A percentile compares a stretch with the other conserved stretches of the same genome.
Evolutionary conservation across 768 basidiomycete species (phyloP).

Genomic region (Hypsizygus marmoreus): DNA sequence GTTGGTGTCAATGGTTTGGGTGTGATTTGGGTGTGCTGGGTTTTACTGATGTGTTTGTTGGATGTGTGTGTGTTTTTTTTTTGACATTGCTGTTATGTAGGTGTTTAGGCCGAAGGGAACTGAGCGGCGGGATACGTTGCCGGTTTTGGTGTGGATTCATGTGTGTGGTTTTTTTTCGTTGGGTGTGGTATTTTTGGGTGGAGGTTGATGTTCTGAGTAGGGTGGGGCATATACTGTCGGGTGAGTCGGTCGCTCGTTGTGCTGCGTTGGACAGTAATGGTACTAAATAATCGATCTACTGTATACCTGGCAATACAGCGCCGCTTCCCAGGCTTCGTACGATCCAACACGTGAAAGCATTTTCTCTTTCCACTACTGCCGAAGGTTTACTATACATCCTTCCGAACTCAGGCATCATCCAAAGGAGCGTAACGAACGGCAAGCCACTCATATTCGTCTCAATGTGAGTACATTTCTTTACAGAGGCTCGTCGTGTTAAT

Average conservation of each 20-base stretch:
- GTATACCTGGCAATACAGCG: conserved; percentile 27
- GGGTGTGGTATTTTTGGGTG: not conserved
- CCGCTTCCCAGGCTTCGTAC: conserved; percentile 41
- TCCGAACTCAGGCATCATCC: conserved; percentile 43
- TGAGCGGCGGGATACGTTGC: conserved; percentile 28
- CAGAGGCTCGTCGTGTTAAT: not conserved
- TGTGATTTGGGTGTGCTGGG: too few species aligned
- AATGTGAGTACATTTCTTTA: conserved; percentile 33
- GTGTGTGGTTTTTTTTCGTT: conserved; percentile 26
- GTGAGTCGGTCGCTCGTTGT: conserved; percentile 23
- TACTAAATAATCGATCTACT: not conserved
- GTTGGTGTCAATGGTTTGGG: conserved; percentile 4
- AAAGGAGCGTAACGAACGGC: conserved; percentile 43
- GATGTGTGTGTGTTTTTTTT: too few species aligned
- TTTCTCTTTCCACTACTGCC: not conserved
- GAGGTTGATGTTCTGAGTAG: conserved; percentile 24
- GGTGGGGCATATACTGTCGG: conserved; percentile 50
- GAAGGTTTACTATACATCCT: not conserved
- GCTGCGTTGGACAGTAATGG: too few species aligned
- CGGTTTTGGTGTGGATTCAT: conserved; percentile 41
- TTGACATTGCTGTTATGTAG: conserved; percentile 18
- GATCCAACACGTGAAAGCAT: conserved; percentile 48
- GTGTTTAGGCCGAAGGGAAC: conserved; percentile 36
- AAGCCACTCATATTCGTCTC: conserved; percentile 63
- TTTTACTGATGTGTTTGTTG: too few species aligned